Conservation (phyloP, 108 stramenopile genomes). For the Parietichytrium sp. region DNA sequence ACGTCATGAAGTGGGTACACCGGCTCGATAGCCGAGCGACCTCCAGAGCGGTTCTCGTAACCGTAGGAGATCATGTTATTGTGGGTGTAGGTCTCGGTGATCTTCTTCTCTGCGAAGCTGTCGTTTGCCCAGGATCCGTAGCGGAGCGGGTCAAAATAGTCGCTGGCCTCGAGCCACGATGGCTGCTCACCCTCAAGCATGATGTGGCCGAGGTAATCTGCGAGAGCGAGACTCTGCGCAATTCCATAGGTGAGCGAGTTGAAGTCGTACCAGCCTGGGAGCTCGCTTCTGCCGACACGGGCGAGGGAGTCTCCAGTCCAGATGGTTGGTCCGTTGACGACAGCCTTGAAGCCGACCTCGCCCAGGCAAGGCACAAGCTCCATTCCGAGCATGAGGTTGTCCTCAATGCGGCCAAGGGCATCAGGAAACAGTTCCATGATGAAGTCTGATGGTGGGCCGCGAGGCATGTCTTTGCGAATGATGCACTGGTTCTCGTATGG, state of each 20-base stretch:
- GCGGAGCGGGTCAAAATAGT: constrained; percentile 32
- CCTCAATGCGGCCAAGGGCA: constrained; percentile 28
- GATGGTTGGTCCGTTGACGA: constrained; percentile 42
- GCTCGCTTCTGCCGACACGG: constrained; percentile 2
- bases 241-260: constrained; percentile 42
- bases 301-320: constrained; percentile 30
- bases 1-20: constrained; percentile 11
- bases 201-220: constrained; percentile 39
- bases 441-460: constrained; percentile 37
- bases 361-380: constrained; percentile 39
- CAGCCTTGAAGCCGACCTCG: constrained; percentile 40
- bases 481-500: constrained; percentile 37
- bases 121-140: constrained; percentile 34
- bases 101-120: neutral
- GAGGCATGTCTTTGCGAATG: constrained; percentile 32
- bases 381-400: constrained; percentile 41
- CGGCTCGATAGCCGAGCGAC: neutral
- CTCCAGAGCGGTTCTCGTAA: neutral
- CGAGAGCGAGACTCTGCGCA: neutral
- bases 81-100: constrained; percentile 40
- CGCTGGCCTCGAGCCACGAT: neutral
- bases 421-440: constrained; percentile 38
- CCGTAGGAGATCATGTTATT: constrained; percentile 21
- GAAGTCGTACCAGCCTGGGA: constrained; percentile 41
- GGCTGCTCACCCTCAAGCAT: constrained; percentile 43